A percentile compares a stretch with the other conserved stretches of the same genome.
Evolutionary conservation across 2,329 filamentous ascomycete species (phyloP).

Genomic region (Septoria linicola): DNA sequence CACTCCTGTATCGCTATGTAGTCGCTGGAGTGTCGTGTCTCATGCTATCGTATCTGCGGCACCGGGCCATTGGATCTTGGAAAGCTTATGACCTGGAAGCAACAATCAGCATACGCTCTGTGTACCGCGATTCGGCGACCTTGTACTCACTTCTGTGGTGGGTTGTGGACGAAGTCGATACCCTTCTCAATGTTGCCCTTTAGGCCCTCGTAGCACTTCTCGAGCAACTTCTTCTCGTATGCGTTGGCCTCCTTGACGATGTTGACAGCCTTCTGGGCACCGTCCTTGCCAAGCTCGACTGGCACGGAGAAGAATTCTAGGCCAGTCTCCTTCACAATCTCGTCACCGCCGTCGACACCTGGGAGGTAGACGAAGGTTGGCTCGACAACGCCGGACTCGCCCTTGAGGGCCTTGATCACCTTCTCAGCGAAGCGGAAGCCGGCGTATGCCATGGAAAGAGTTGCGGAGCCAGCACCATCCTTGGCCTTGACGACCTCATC

Average conservation of each 20-base stretch:
- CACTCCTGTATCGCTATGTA: conserved; percentile 20
- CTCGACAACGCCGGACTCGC: conserved; percentile 90
- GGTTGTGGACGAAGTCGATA: conserved; percentile 81
- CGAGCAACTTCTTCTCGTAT: conserved; percentile 84
- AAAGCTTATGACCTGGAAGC: conserved; percentile 4
- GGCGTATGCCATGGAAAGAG: conserved; percentile 92
- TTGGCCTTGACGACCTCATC: conserved; percentile 96
- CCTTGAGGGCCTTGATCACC: conserved; percentile 81
- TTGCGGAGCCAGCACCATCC: conserved; percentile 85
- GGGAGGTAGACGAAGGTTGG: conserved; percentile 94
- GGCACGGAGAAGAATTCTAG: conserved; percentile 93
- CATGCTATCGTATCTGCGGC: conserved; percentile 14
- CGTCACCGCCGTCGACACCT: conserved; percentile 83
- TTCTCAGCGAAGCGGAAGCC: conserved; percentile 96
- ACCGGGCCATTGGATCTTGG: conserved; percentile 1
- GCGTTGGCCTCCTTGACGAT: conserved; percentile 74
- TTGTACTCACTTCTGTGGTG: conserved; percentile 71
- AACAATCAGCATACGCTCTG: not conserved
- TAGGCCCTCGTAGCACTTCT: conserved; percentile 72
- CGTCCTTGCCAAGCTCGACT: conserved; percentile 80
- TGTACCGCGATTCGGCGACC: not conserved
- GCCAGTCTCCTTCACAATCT: conserved; percentile 78
- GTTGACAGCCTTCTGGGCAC: conserved; percentile 82
- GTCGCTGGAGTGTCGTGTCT: conserved; percentile 10
- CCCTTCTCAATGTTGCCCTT: conserved; percentile 95